Evolutionary conservation across 2,329 filamentous ascomycete genomes (phyloP).

Genomic region (Colletotrichum sp.): DNA sequence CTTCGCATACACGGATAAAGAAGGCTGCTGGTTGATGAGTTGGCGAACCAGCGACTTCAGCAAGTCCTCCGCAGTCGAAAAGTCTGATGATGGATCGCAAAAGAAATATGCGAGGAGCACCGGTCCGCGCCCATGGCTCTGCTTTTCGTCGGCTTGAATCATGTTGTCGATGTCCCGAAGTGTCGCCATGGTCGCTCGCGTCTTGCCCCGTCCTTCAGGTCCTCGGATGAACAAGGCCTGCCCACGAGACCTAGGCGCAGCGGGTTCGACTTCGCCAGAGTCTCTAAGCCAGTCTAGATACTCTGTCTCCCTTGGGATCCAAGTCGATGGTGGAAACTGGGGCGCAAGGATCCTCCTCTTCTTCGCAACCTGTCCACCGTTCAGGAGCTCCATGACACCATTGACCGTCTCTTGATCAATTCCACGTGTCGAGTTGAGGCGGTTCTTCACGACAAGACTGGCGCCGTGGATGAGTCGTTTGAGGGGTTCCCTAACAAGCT

Average conservation of each 20-base stretch:
- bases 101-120: conserved; percentile 45
- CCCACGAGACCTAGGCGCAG: conserved; percentile 10
- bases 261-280: background rate
- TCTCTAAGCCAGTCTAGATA: conserved; percentile 40
- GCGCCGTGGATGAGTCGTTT: conserved; percentile 42
- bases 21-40: conserved; percentile 37
- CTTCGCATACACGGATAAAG: conserved; percentile 40
- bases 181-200: conserved; percentile 42
- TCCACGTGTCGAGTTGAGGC: conserved; percentile 39
- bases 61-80: conserved; percentile 42
- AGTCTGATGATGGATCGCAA: conserved; percentile 41
- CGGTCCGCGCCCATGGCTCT: conserved; percentile 27
- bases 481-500: conserved; percentile 39
- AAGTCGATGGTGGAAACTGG: conserved; percentile 38
- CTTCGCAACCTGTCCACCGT: conserved; percentile 35
- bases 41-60: conserved; percentile 45
- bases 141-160: conserved; percentile 21
- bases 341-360: conserved; percentile 35
- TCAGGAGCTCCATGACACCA: conserved; percentile 35
- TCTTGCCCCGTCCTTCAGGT: conserved; percentile 46
- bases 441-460: conserved; percentile 37
- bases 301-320: conserved; percentile 41
- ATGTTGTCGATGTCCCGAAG: conserved; percentile 38
- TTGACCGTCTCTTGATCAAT: conserved; percentile 38
- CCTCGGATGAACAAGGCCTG: conserved; percentile 45